Evolutionary conservation across 495 filamentous ascomycete species (phyloP), one percentile per base, ranked within the genome.

Genomic region (Lasiosphaeria ovina): DNA sequence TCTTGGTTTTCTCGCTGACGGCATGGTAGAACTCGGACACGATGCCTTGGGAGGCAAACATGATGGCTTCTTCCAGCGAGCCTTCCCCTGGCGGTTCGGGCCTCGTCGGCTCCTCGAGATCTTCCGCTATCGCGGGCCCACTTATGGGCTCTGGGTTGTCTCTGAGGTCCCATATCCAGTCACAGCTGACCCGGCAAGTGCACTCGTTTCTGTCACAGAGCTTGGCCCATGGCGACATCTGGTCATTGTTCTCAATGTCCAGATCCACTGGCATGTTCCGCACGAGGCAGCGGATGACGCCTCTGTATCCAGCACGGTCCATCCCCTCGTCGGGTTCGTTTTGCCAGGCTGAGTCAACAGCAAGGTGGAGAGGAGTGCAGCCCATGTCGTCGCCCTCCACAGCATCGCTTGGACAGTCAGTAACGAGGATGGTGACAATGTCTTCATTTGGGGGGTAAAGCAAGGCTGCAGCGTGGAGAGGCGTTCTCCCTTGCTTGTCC

Each of bases 1-100:
- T 6, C n/a, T 55, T n/a, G 16, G 24, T 51, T 9, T 12, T 38
- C 9, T 35, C 32, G 40, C 54, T 48, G 6, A 34, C n/a, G 5
- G 57, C 44, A n/a, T 60, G 57, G 31, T 60, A 63, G 32, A 60
- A 63, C 32, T 63, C 62, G n/a, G 24, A 48, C 17, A 63, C 51
- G 0, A 57, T 59, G 14, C 57, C 61, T 9, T 50, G 12, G 4
- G 50, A 31, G 7, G 45, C 31, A 4, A 55, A n/a, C 14, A 51
- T 53, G 3, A 51, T 50, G 2, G 6, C n/a, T 8, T 59, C 42
- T 17, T 55, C 51, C 6, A 47, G 3, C 1, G 56, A 59, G 16
- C 36, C 56, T 6, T 40, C 10, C n/a, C 5, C 33, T 1, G 61
- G 61, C n/a, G 56, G 34, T 4, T 24, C 12, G 8, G 51, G 51